Evolutionary conservation across 2,329 filamentous ascomycete species (phyloP).

Genomic region (Pseudocercospora vitis): DNA sequence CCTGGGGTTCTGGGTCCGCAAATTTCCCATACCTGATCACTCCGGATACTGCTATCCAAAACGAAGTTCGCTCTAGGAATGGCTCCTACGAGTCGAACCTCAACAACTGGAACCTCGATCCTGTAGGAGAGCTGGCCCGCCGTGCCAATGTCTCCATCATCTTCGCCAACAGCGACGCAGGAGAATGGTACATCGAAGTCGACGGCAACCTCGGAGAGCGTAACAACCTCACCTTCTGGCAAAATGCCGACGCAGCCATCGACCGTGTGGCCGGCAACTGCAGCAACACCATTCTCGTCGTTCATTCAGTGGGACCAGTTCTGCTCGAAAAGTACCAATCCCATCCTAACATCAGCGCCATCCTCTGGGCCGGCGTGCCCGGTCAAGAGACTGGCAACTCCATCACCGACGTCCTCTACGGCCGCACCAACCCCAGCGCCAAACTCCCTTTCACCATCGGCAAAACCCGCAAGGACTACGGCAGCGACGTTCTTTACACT

Average conservation of each 20-base stretch:
- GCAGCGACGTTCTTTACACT: constrained; percentile 32
- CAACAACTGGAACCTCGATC: constrained; percentile 31
- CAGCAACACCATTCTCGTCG: constrained; percentile 36
- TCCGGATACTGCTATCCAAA: constrained; percentile 34
- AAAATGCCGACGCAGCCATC: constrained; percentile 54
- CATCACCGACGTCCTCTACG: constrained; percentile 35
- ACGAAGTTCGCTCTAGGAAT: constrained; percentile 27
- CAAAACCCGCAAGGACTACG: constrained; percentile 34
- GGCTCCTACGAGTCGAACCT: constrained; percentile 30
- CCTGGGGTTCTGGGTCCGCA: constrained; percentile 49
- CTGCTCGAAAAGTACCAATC: constrained; percentile 35
- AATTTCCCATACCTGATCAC: constrained; percentile 37
- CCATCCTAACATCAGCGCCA: constrained; percentile 37
- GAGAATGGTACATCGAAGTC: constrained; percentile 53
- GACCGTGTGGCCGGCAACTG: constrained; percentile 51
- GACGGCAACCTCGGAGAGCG: constrained; percentile 48
- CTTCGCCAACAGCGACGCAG: constrained; percentile 51
- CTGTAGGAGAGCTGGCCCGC: constrained; percentile 34
- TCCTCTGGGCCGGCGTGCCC: constrained; percentile 35
- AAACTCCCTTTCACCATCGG: constrained; percentile 37
- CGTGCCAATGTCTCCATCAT: constrained; percentile 43
- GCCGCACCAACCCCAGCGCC: constrained; percentile 33
- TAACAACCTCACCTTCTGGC: constrained; percentile 50
- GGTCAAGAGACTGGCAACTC: constrained; percentile 34
- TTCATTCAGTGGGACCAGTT: constrained; percentile 33